Evolutionary conservation across 2,329 filamentous ascomycete genomes (phyloP).

Genomic region (Ampelomyces quisqualis): DNA sequence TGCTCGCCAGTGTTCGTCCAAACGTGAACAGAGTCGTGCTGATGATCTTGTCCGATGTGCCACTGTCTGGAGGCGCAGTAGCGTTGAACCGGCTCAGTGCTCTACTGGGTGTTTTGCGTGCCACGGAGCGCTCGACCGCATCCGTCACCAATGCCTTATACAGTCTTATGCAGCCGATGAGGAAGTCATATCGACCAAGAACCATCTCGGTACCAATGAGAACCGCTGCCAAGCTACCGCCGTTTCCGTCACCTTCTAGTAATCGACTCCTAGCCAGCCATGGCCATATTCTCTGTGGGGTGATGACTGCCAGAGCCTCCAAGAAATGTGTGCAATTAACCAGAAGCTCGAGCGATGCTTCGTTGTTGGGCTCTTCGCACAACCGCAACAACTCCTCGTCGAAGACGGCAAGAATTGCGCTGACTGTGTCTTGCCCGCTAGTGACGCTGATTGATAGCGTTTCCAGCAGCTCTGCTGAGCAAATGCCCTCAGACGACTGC

Average conservation of each 20-base stretch:
- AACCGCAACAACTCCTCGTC: constrained; percentile 63
- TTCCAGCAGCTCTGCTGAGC: constrained; percentile 33
- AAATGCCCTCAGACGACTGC: constrained; percentile 29
- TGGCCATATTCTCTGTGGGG: constrained; percentile 86
- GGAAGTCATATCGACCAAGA: constrained; percentile 72
- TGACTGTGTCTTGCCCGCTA: constrained; percentile 70
- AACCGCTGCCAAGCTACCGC: constrained; percentile 74
- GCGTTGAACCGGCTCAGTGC: constrained; percentile 52
- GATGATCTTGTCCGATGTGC: constrained; percentile 76
- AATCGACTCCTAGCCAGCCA: constrained; percentile 80
- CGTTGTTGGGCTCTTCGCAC: constrained; percentile 56
- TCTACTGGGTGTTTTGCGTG: constrained; percentile 61
- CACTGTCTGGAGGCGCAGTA: constrained; percentile 59
- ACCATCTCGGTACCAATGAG: constrained; percentile 81
- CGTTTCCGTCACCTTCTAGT: constrained; percentile 72
- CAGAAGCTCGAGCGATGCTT: constrained; percentile 66
- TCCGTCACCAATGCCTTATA: constrained; percentile 77
- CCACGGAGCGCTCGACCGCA: constrained; percentile 67
- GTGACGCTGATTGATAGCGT: constrained; percentile 45
- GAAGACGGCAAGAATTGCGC: constrained; percentile 80
- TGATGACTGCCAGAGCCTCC: constrained; percentile 66
- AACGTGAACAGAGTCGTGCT: constrained; percentile 70
- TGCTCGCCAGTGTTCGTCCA: constrained; percentile 73
- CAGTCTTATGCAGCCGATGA: constrained; percentile 70
- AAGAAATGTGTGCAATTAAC: constrained; percentile 81